phyloP scores from a whole-genome alignment of 2,329 filamentous ascomycete species.

The Cordyceps pruinosa region DNA sequence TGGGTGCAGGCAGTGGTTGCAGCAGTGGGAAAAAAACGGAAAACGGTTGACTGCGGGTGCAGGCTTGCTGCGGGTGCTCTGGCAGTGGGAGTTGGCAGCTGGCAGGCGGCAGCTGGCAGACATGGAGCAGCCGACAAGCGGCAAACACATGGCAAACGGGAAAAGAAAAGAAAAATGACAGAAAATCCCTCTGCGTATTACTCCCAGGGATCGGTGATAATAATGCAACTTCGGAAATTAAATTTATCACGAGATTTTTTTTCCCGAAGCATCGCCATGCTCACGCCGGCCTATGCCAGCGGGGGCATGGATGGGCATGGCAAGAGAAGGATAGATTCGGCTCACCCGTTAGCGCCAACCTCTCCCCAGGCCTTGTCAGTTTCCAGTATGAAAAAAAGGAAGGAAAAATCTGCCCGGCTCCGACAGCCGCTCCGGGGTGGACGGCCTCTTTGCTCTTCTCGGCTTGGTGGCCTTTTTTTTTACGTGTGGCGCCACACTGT shows the following conservation, averaged over 20 bases:
- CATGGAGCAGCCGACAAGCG: not conserved
- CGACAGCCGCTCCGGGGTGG: conserved; percentile 3
- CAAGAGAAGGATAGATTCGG: conserved; percentile 12
- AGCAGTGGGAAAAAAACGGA: too few relatives aligned
- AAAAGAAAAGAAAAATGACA: too few relatives aligned
- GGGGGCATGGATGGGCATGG: not conserved
- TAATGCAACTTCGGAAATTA: not conserved
- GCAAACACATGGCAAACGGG: not conserved
- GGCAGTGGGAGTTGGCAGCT: not conserved
- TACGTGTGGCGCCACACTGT: not conserved
- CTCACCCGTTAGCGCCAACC: too few relatives aligned
- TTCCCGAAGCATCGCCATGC: not conserved
- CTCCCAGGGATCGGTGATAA: not conserved
- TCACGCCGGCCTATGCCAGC: not conserved
- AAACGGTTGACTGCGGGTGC: not conserved
- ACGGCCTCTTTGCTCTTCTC: not conserved
- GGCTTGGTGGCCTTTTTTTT: not conserved
- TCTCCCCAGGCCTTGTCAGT: not conserved
- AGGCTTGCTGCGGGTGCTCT: not conserved
- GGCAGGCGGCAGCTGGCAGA: not conserved
- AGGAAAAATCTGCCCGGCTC: conserved; percentile 6
- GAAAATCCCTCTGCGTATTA: not conserved
- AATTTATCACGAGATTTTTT: not conserved
- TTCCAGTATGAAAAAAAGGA: not conserved
- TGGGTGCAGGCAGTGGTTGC: not conserved